phyloP scores from a whole-genome alignment of 179 eudicot species.

The Beta corolliflora region DNA sequence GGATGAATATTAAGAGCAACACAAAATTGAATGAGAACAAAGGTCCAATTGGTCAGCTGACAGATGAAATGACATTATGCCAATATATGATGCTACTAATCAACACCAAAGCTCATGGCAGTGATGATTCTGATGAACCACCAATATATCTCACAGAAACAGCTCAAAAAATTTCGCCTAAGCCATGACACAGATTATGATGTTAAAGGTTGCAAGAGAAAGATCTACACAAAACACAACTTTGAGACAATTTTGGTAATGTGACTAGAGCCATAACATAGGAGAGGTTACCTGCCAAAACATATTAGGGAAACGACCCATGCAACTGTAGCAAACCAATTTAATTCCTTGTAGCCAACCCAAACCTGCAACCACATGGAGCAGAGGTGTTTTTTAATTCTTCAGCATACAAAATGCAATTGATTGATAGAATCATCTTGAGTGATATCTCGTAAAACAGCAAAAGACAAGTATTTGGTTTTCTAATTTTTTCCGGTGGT shows the following conservation, averaged over 20 bases:
- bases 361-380: conserved; percentile 60
- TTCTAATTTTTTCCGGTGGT: too few relatives aligned
- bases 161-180: neutral
- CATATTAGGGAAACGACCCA: conserved; percentile 72
- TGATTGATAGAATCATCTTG: neutral
- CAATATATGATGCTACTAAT: neutral
- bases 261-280: neutral
- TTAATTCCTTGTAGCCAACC: conserved; percentile 77
- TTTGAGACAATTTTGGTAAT: neutral
- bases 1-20: neutral
- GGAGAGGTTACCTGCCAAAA: conserved; percentile 60
- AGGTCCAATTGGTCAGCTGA: neutral
- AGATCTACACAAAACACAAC: neutral
- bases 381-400: conserved; percentile 16
- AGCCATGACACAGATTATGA: neutral
- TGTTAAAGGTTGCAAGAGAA: neutral
- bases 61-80: neutral
- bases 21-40: neutral
- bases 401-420: neutral
- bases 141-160: neutral
- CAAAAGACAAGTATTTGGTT: neutral
- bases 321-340: conserved; percentile 48
- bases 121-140: neutral
- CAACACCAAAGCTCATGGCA: neutral
- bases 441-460: neutral